These are phyloP conservation scores for Sutorius eximius DNA, from an alignment of 1,284 basidiomycete species.

Conservation along the genomic window DNA sequence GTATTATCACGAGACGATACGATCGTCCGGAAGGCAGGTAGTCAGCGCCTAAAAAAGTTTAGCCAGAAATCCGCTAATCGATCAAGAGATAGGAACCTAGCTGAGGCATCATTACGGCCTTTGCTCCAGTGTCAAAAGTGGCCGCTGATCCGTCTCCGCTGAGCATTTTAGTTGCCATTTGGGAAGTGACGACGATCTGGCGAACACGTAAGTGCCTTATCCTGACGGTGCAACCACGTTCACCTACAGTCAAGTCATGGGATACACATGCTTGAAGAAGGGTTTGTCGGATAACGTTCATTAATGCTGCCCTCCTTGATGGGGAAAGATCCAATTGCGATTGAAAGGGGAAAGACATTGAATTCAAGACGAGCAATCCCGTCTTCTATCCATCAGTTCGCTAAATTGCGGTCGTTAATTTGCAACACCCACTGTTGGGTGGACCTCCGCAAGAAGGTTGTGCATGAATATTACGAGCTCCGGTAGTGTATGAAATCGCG, in stretches of 20 bases:
- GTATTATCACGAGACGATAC: constrained; percentile 31
- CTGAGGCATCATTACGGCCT: constrained; percentile 61
- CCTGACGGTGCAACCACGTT: constrained; percentile 1
- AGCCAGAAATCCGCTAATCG: background rate
- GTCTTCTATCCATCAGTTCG: constrained; percentile 36
- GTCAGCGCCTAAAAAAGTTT: constrained; percentile 26
- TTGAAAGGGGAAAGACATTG: constrained; percentile 67
- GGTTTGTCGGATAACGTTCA: constrained; percentile 53
- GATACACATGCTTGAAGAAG: constrained; percentile 51
- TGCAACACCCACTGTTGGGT: constrained; percentile 45
- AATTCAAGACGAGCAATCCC: constrained; percentile 61
- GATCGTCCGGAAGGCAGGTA: constrained; percentile 39
- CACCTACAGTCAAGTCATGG: constrained; percentile 51
- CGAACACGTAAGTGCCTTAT: constrained; percentile 2
- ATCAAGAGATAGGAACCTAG: constrained; percentile 44
- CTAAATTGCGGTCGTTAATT: constrained; percentile 12
- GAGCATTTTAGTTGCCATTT: constrained; percentile 66
- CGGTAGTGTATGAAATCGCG: constrained; percentile 44
- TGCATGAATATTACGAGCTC: constrained; percentile 61
- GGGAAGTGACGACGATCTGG: constrained; percentile 65
- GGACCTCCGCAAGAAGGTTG: constrained; percentile 46
- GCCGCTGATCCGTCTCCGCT: constrained; percentile 59
- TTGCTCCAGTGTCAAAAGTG: constrained; percentile 61
- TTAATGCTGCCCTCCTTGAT: constrained; percentile 41
- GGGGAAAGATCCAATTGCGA: constrained; percentile 38